These are phyloP conservation scores for Scheffersomyces quercinus DNA, from an alignment of 1,139 yeast species.

Conservation along the genomic window DNA sequence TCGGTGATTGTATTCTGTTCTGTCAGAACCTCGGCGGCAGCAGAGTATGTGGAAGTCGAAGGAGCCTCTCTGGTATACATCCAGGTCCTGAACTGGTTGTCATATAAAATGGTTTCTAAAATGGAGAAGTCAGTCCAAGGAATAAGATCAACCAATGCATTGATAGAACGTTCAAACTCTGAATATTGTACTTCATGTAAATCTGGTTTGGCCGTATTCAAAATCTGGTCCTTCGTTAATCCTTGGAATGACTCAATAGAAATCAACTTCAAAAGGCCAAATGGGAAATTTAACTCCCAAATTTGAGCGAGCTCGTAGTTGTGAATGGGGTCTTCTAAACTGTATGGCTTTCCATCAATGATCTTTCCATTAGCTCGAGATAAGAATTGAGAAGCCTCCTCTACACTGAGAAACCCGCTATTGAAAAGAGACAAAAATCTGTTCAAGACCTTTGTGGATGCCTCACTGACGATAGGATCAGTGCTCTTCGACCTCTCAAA, in stretches of 20 bases:
- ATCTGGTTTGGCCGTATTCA: background rate
- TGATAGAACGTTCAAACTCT: conserved; percentile 4
- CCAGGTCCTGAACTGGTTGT: conserved; percentile 3
- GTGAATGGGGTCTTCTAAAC: conserved; percentile 2
- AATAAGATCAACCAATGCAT: conserved; percentile 5
- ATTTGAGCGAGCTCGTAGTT: conserved; percentile 7
- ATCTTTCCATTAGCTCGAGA: conserved; percentile 4
- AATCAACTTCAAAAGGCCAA: background rate
- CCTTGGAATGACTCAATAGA: conserved; percentile 1
- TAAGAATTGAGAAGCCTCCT: conserved; percentile 3
- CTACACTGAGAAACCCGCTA: conserved; percentile 7
- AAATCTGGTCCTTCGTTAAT: conserved; percentile 3
- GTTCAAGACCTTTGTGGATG: conserved; percentile 7
- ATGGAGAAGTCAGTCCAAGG: conserved; percentile 8
- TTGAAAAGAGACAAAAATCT: conserved; percentile 8
- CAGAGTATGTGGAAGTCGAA: background rate
- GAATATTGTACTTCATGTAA: conserved; percentile 3
- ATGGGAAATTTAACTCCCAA: background rate
- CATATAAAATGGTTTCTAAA: conserved; percentile 7
- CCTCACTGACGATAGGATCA: conserved; percentile 2
- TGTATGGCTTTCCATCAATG: background rate
- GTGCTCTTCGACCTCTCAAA: conserved; percentile 4
- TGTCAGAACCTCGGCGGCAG: background rate
- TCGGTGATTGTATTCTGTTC: background rate
- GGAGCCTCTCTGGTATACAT: conserved; percentile 1